Evolutionary conservation across 108 stramenopile species (phyloP).

Genomic region (Nitzschia inconspicua): DNA sequence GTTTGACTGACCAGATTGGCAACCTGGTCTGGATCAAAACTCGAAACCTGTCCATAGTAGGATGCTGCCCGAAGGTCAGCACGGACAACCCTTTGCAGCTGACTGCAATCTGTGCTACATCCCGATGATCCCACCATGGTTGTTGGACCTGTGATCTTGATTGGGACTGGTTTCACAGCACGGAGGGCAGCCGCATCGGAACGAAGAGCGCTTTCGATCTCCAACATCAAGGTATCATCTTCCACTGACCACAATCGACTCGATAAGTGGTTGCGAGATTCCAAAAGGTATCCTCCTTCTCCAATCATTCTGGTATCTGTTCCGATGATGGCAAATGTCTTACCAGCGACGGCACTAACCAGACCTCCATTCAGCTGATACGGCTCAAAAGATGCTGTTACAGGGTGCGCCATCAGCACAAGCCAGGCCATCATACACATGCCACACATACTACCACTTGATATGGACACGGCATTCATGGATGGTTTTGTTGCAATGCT

Average conservation of each 20-base stretch:
- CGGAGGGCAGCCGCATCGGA: not conserved
- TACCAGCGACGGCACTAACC: conserved; percentile 74
- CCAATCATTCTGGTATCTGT: conserved; percentile 70
- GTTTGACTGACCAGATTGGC: conserved; percentile 66
- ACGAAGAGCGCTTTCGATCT: conserved; percentile 11
- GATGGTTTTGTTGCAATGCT: too few relatives aligned
- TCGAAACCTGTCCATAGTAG: conserved; percentile 12
- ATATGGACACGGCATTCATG: too few relatives aligned
- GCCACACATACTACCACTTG: too few relatives aligned
- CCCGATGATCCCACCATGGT: conserved; percentile 78
- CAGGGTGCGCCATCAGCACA: too few relatives aligned
- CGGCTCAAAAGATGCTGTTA: conserved; percentile 81
- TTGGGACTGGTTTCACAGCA: too few relatives aligned
- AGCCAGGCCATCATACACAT: too few relatives aligned
- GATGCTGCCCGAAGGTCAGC: conserved; percentile 48
- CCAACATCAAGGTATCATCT: conserved; percentile 9
- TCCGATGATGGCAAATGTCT: conserved; percentile 61
- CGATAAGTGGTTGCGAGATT: conserved; percentile 52
- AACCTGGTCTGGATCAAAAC: conserved; percentile 33
- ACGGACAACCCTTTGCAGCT: conserved; percentile 55
- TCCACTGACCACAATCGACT: conserved; percentile 59
- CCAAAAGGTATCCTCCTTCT: conserved; percentile 68
- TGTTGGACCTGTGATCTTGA: too few relatives aligned
- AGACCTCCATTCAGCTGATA: conserved; percentile 80
- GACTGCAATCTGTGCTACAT: conserved; percentile 75